A percentile compares a stretch with the other conserved stretches of the same genome.
These are phyloP conservation scores for Beauveria pseudobassiana DNA, from an alignment of 2,329 filamentous ascomycete species.

Conservation along the genomic window DNA sequence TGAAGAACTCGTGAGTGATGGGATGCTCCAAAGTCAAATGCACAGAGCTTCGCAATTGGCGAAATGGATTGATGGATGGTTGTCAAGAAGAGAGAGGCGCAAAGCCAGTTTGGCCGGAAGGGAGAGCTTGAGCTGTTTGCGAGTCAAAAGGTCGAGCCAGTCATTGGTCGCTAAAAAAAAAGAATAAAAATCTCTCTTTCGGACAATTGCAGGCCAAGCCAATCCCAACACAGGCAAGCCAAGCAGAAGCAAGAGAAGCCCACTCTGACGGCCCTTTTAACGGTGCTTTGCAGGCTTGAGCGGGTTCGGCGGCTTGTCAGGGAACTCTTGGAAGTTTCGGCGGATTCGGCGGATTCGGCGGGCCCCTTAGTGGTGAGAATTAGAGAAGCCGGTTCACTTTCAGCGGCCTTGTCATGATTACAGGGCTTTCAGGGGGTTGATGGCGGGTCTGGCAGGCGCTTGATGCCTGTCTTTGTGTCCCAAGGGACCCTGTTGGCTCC, in stretches of 20 bases:
- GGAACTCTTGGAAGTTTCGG: neutral
- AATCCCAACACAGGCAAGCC: neutral
- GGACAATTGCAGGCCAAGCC: too few species aligned
- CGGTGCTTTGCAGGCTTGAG: neutral
- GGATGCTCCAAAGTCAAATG: neutral
- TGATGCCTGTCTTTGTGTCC: neutral
- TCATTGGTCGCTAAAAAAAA: neutral
- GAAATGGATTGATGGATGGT: neutral
- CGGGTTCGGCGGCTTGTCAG: neutral
- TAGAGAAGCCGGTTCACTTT: neutral
- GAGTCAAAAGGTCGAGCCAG: neutral
- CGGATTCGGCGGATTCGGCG: neutral
- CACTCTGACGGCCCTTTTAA: neutral
- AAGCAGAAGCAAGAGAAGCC: neutral
- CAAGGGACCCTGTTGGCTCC: slow-evolving; percentile 3
- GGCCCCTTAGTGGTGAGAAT: neutral
- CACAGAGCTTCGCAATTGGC: slow-evolving; percentile 4
- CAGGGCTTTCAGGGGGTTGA: neutral
- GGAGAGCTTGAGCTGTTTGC: slow-evolving; percentile 1
- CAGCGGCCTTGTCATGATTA: neutral
- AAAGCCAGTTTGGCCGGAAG: neutral
- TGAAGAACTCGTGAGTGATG: slow-evolving; percentile 12
- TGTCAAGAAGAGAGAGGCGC: neutral
- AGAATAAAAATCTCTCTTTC: neutral
- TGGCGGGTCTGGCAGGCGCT: slow-evolving; percentile 1